Conservation (phyloP, 208 protist genomes). For the Leishmania gerbilli region DNA sequence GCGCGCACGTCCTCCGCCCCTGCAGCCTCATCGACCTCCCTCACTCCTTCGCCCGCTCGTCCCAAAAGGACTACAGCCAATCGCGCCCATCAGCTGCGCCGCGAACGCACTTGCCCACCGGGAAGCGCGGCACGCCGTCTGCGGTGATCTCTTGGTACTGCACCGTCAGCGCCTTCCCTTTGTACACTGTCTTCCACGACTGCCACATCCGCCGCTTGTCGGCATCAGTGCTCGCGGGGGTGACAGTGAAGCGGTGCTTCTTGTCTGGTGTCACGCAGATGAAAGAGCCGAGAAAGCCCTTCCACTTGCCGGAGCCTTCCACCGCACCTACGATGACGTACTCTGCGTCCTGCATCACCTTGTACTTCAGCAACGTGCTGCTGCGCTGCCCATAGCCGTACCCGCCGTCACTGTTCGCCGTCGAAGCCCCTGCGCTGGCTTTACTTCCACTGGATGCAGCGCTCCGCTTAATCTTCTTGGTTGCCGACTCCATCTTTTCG, state of each 20-base stretch:
- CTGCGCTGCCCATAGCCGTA: conserved; percentile 87
- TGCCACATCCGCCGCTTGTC: conserved; percentile 75
- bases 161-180: conserved; percentile 87
- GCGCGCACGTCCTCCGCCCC: not conserved
- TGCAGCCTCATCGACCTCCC: not conserved
- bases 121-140: conserved; percentile 87
- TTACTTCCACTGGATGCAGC: not conserved
- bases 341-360: conserved; percentile 89
- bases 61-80: conserved; percentile 55
- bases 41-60: not conserved
- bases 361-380: conserved; percentile 87
- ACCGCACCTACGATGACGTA: conserved; percentile 83
- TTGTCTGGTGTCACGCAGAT: conserved; percentile 60
- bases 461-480: not conserved
- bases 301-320: conserved; percentile 86
- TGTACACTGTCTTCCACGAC: conserved; percentile 56
- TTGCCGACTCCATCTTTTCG: conserved; percentile 7
- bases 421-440: not conserved
- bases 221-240: conserved; percentile 74
- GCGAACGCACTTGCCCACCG: conserved; percentile 81
- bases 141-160: conserved; percentile 85
- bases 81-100: conserved; percentile 66
- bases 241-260: conserved; percentile 70
- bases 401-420: conserved; percentile 23
- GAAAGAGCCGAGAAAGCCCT: conserved; percentile 82